Evolutionary conservation across 2,329 filamentous ascomycete species (phyloP), one percentile per base, ranked within the genome.

Genomic region (Xylaria sp.): DNA sequence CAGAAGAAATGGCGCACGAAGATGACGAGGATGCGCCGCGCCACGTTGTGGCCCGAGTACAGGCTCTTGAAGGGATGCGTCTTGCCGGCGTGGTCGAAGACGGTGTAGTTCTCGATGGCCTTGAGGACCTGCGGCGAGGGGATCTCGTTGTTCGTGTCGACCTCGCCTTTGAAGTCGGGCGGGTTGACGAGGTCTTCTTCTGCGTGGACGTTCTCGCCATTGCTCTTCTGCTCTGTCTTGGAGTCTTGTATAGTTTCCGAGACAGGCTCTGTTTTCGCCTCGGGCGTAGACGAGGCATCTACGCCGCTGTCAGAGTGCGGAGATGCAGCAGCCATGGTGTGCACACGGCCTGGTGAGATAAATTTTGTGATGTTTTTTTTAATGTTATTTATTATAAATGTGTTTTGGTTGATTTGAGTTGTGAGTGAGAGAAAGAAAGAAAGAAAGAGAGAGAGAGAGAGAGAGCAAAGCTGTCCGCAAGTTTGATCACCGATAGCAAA

Each of bases 1-100:
- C 92, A 94, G 84, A 92, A 93, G 80, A 94, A 94, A 81, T 94
- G 92, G 53, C 92, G 86, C 66, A 94, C 85, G 77, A 94, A 94
- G 72, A 94, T 88, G 50, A 93, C 80, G 37, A 94, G 83, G 32
- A 92, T 87, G 2, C 89, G 82, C 21, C 84, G 81, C 13, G 86
- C 82, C 2, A 83, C 82, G 63, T 86, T 86, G 55, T 78, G 82
- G 3, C 87, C 87, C 40, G 82, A 84, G 77, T 90, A 91, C 32
- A 92, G 80, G 73, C 85, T 88, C 78, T 86, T 86, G 79, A 93
- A 93, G 0, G 86, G 81, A 51, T 85, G 85, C 16, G 85, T 80
- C 64, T 87, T 88, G 65, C 90, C 89, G 66, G 90, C 79, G 44
- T 82, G 82, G 78, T 92, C 90, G 51, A 91, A 84, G 16, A 93